Evolutionary conservation across 1,284 basidiomycete species (phyloP).

Genomic region (Mycosarcoma mackinlayi): DNA sequence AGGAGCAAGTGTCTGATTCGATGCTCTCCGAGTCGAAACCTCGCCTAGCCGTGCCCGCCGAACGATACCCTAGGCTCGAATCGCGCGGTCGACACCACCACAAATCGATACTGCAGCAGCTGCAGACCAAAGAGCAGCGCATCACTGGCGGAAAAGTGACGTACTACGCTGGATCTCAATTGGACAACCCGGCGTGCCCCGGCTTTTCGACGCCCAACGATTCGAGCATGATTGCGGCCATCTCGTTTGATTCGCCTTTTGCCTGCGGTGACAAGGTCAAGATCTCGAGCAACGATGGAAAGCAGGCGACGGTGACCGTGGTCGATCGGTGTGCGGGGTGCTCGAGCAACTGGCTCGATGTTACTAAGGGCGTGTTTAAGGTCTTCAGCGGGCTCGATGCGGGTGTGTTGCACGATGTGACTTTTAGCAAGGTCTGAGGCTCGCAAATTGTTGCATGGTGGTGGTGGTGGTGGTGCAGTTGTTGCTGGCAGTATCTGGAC

Average conservation of each 20-base stretch:
- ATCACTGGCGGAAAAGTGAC: constrained; percentile 28
- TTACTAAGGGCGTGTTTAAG: constrained; percentile 46
- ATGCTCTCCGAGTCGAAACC: neutral
- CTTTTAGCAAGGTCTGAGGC: constrained; percentile 15
- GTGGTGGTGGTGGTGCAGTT: neutral
- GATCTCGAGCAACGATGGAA: constrained; percentile 11
- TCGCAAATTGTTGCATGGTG: neutral
- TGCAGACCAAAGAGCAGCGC: too few relatives aligned
- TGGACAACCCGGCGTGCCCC: constrained; percentile 31
- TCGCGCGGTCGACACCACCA: constrained; percentile 15
- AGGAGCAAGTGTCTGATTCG: neutral
- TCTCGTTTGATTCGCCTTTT: constrained; percentile 32
- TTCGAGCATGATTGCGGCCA: constrained; percentile 31
- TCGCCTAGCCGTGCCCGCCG: neutral
- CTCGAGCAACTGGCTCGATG: constrained; percentile 34
- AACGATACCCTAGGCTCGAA: neutral
- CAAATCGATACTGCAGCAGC: too few relatives aligned
- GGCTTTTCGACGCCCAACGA: constrained; percentile 21
- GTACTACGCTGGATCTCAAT: constrained; percentile 30
- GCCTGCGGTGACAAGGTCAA: constrained; percentile 34
- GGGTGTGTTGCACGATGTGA: constrained; percentile 26
- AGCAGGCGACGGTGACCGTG: constrained; percentile 17
- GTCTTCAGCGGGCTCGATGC: constrained; percentile 11
- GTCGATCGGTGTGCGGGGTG: constrained; percentile 37
- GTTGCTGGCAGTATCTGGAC: neutral